Percentiles rank a stretch among this genome's conserved stretches.
phyloP scores from a whole-genome alignment of 768 basidiomycete species.

The Russula vinacea region DNA sequence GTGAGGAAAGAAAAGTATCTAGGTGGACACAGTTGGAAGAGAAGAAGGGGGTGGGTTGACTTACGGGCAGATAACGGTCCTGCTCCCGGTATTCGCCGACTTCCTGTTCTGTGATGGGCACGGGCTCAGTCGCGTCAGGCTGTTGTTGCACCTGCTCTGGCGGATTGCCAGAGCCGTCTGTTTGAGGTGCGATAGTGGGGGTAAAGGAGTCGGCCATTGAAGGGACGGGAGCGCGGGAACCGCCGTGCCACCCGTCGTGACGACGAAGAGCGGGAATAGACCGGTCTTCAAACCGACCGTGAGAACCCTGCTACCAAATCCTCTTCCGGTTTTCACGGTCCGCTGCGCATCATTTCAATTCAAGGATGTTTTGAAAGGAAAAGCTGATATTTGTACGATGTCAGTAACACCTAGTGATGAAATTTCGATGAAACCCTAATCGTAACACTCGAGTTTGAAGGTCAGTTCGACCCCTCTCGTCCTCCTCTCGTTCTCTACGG shows the following conservation, averaged over 20 bases:
- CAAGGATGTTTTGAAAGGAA: too few relatives aligned
- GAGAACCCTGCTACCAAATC: background rate
- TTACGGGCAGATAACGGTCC: slow-evolving; percentile 89
- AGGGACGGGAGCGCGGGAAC: slow-evolving; percentile 20
- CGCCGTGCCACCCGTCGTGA: slow-evolving; percentile 16
- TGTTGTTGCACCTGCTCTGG: slow-evolving; percentile 37
- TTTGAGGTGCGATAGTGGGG: slow-evolving; percentile 27
- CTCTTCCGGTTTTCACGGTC: too few relatives aligned
- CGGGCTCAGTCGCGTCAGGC: slow-evolving; percentile 45
- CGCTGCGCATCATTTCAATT: too few relatives aligned
- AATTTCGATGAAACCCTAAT: too few relatives aligned
- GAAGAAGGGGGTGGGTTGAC: slow-evolving; percentile 32
- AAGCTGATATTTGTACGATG: too few relatives aligned
- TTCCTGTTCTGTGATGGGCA: slow-evolving; percentile 86
- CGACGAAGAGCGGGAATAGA: slow-evolving; percentile 1
- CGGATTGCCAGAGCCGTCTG: slow-evolving; percentile 19
- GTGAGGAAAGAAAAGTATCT: background rate
- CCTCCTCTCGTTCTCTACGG: too few relatives aligned
- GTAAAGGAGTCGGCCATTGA: slow-evolving; percentile 28
- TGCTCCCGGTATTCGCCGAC: slow-evolving; percentile 94
- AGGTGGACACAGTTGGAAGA: background rate
- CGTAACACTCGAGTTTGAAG: too few relatives aligned
- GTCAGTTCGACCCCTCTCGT: too few relatives aligned
- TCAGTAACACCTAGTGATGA: too few relatives aligned
- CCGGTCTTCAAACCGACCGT: slow-evolving; percentile 14